Evolutionary conservation across 1,284 basidiomycete genomes (phyloP), one percentile per base, ranked within the genome.

Genomic region (Ceratobasidium sp.): DNA sequence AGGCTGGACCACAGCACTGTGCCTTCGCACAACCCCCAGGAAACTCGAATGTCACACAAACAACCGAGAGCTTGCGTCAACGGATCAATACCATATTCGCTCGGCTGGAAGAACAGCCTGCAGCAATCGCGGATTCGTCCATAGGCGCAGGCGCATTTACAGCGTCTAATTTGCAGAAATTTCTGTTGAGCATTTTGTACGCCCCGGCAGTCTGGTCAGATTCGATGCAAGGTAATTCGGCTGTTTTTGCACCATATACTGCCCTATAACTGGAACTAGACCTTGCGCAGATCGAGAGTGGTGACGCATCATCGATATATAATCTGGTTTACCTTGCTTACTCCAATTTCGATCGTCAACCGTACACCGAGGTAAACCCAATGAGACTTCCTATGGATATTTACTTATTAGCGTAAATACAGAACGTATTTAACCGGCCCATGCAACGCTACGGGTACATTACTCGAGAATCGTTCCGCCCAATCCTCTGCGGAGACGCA

Each of bases 401-500:
- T 62, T 10, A 58, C 59, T 0, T 55, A 53, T 21, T 60, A 55
- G 14, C 14, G 43, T 61, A 3, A n/a, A 36, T 18, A 36, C 18
- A 55, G 57, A 48, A 67, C 41, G 34, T 64, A 16, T 52, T 32
- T 28, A 50, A 39, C 30, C 30, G 69, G 21, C 43, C 59, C 2
- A 55, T 61, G 69, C 64, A 60, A 8, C 4, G 1, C 1, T 55
- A 18, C 5, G n/a, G n/a, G n/a, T n/a, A n/a, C n/a, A 10, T 2
- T 21, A 28, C 50, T 26, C 10, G 43, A 30, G 74, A 43, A 10
- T 41, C 45, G 4, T 10, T 41, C 1, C 53, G 58, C 10, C 59
- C 75, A 0, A 74, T 77, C 60, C 75, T 76, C 62, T 77, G 76
- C 53, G 36, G 57, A 14, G 76, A 77, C 41, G 72, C 75, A 3